Percentiles rank a stretch among this genome's conserved stretches.
These are phyloP conservation scores for Aquilaria sinensis DNA, from an alignment of 345 rosid genomes.

Conservation along the genomic window DNA sequence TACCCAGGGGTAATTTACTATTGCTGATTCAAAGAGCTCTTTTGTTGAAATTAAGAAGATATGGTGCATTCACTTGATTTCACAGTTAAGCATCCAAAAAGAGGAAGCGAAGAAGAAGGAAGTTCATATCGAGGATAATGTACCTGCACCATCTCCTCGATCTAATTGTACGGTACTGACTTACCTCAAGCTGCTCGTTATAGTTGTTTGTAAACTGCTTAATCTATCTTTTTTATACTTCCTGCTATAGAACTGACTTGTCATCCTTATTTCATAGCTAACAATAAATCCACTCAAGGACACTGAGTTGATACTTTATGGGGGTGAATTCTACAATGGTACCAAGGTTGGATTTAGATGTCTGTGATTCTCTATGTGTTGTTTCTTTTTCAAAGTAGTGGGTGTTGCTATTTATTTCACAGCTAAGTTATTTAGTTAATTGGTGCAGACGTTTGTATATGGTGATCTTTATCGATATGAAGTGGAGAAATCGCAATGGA, in stretches of 20 bases:
- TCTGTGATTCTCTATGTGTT: not conserved
- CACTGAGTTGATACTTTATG: slow-evolving; percentile 78
- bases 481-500: slow-evolving; percentile 92
- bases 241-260: not conserved
- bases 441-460: slow-evolving; percentile 75
- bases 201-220: not conserved
- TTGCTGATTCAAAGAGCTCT: not conserved
- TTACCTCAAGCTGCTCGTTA: not conserved
- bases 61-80: slow-evolving; percentile 3
- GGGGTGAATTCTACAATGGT: slow-evolving; percentile 93
- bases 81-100: slow-evolving; percentile 69
- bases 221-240: not conserved
- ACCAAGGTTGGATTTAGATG: slow-evolving; percentile 51
- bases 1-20: not conserved
- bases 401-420: not conserved
- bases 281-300: slow-evolving; percentile 78
- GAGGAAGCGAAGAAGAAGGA: slow-evolving; percentile 97
- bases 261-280: slow-evolving; percentile 33
- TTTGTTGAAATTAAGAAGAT: not conserved
- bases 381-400: not conserved
- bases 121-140: slow-evolving; percentile 81
- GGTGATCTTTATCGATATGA: slow-evolving; percentile 86
- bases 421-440: slow-evolving; percentile 8
- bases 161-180: slow-evolving; percentile 77
- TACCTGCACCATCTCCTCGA: slow-evolving; percentile 83